phyloP scores from a whole-genome alignment of 1,139 yeast genomes.

The Diutina siamensis region DNA sequence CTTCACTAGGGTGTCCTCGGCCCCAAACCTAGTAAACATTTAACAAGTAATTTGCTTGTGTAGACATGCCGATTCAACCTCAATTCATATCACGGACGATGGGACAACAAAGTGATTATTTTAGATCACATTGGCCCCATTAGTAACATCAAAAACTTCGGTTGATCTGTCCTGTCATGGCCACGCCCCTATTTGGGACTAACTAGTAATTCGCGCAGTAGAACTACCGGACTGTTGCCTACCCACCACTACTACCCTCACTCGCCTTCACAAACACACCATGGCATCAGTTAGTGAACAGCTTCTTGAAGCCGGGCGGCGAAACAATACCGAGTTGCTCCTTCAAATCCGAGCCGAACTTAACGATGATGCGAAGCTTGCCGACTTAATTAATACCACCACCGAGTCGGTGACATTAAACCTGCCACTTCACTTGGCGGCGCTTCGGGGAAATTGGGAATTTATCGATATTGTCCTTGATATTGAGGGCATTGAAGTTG shows the following conservation, averaged over 20 bases:
- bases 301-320: constrained; percentile 73
- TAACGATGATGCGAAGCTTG: constrained; percentile 36
- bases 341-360: constrained; percentile 40
- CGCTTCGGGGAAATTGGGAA: constrained; percentile 75
- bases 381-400: constrained; percentile 56
- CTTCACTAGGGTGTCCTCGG: no score
- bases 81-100: no score
- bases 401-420: constrained; percentile 70
- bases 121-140: not conserved
- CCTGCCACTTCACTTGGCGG: constrained; percentile 72
- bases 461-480: constrained; percentile 75
- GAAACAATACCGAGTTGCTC: constrained; percentile 75
- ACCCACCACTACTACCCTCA: no score
- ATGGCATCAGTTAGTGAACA: constrained; percentile 37
- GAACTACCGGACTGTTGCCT: no score
- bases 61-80: no score
- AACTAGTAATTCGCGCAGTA: not conserved
- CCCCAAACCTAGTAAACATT: no score
- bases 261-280: not conserved
- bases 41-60: no score
- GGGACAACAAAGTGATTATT: not conserved
- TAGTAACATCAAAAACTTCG: not conserved
- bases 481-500: constrained; percentile 84
- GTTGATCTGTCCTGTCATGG: not conserved
- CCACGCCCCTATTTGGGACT: not conserved